Conservation (phyloP, 768 basidiomycete species). For the Phlebiopsis gigantea region DNA sequence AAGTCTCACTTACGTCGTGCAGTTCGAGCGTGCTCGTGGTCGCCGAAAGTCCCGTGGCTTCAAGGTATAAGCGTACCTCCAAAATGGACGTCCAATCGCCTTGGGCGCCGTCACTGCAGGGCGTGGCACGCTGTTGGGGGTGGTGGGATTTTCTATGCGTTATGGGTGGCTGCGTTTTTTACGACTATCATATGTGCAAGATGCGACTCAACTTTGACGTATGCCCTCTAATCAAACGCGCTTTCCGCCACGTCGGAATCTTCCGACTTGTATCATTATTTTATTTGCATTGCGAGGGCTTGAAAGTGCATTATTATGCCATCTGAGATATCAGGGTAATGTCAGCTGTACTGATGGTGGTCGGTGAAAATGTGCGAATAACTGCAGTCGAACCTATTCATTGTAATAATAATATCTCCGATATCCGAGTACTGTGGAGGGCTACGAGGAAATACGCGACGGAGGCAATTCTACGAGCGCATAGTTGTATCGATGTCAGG, state of each 20-base stretch:
- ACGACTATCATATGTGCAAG: slow-evolving; percentile 12
- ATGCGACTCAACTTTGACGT: slow-evolving; percentile 10
- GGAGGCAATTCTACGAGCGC: no score
- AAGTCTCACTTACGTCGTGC: not conserved
- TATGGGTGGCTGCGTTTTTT: slow-evolving; percentile 22
- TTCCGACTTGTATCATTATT: slow-evolving; percentile 6
- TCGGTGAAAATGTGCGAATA: no score
- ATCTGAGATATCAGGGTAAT: no score
- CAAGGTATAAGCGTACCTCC: slow-evolving; percentile 68
- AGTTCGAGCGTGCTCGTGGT: slow-evolving; percentile 98
- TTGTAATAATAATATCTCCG: no score
- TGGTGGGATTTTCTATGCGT: slow-evolving; percentile 23
- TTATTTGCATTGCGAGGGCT: not conserved
- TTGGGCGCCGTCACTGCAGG: slow-evolving; percentile 8
- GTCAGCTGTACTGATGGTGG: no score
- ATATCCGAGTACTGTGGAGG: no score
- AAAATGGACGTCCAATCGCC: slow-evolving; percentile 31
- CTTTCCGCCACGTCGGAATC: not conserved
- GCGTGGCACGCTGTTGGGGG: slow-evolving; percentile 19
- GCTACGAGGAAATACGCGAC: no score
- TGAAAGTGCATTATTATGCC: no score
- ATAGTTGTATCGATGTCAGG: no score
- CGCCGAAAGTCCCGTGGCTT: slow-evolving; percentile 97
- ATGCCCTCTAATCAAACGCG: slow-evolving; percentile 8
- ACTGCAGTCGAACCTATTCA: no score